Conservation (phyloP, 441 rosid genomes). For the Caryocar brasiliense region DNA sequence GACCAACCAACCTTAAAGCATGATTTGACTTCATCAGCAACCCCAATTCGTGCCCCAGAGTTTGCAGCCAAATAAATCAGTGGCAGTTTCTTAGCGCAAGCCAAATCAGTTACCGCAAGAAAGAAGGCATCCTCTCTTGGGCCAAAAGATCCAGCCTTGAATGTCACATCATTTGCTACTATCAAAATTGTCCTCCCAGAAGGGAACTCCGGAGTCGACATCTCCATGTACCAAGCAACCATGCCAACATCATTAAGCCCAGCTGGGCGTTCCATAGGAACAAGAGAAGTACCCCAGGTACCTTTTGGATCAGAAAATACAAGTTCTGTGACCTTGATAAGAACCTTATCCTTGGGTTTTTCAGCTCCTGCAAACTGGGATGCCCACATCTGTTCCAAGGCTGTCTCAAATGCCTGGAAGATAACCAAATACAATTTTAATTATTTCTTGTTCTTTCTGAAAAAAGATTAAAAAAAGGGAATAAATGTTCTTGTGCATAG, state of each 20-base stretch:
- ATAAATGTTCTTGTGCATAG: not conserved
- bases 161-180: conserved; percentile 90
- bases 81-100: conserved; percentile 85
- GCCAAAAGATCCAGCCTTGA: conserved; percentile 97
- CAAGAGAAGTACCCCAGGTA: conserved; percentile 66
- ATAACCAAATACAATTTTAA: conserved; percentile 12
- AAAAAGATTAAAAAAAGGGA: not conserved
- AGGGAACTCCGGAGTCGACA: conserved; percentile 91
- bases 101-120: conserved; percentile 85
- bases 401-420: conserved; percentile 87
- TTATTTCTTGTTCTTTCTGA: not conserved
- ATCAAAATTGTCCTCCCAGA: conserved; percentile 78
- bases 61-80: conserved; percentile 94
- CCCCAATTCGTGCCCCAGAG: conserved; percentile 98
- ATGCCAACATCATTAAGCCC: conserved; percentile 92
- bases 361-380: conserved; percentile 41
- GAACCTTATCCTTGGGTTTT: conserved; percentile 41
- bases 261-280: conserved; percentile 47
- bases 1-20: conserved; percentile 96
- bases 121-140: conserved; percentile 97
- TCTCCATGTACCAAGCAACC: conserved; percentile 96
- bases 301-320: conserved; percentile 63
- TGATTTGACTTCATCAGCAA: conserved; percentile 90
- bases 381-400: conserved; percentile 72
- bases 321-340: conserved; percentile 67